Base-by-base conservation (phyloP, 2,329 filamentous ascomycete genomes). In the Setomelanomma holmii region DNA sequence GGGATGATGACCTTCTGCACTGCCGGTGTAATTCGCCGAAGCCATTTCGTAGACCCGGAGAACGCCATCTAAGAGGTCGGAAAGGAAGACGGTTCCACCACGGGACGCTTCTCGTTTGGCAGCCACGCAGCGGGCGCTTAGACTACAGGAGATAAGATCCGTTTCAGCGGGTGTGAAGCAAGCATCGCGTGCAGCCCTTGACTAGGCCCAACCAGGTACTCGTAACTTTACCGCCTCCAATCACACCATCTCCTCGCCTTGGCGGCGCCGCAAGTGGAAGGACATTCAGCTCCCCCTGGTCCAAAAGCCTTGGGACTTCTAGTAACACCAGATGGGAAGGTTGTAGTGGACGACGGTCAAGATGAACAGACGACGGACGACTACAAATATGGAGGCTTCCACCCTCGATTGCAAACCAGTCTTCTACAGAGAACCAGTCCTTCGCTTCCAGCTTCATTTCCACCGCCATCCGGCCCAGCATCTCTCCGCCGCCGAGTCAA, bases 321-420 rank as follows among this genome's bases (percentile, higher is more conserved):
- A 51, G 16, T 35, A 30, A 39, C 16, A 21, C 38, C 21, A 23
- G 52, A 55, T 38, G 38, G 57, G 54, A 44, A 57, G 55, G 57
- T 58, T 51, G 45, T 40, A 40, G 49, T 38, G 16, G n/a, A 45
- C 22, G 20, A 51, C 16, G 36, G 22, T 41, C n/a, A 34, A 47
- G 19, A 10, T 14, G 16, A 30, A 38, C 23, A 19, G 40, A 23
- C n/a, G 23, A 38, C 10, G 12, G 19, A 41, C 17, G 8, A 40
- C 17, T 66, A 66, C 64, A 64, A 64, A 54, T 61, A 60, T 48
- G n/a, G 24, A 16, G 20, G 19, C 16, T n/a, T 11, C 14, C 30
- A 24, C 46, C n/a, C 27, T 33, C 38, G 22, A 35, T 38, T 49
- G 6, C 39, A 36, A 41, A 38, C 30, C 46, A 49, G 46, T 38